Conservation (phyloP, 2,329 filamentous ascomycete genomes). For the Paraphoma chrysanthemicola region DNA sequence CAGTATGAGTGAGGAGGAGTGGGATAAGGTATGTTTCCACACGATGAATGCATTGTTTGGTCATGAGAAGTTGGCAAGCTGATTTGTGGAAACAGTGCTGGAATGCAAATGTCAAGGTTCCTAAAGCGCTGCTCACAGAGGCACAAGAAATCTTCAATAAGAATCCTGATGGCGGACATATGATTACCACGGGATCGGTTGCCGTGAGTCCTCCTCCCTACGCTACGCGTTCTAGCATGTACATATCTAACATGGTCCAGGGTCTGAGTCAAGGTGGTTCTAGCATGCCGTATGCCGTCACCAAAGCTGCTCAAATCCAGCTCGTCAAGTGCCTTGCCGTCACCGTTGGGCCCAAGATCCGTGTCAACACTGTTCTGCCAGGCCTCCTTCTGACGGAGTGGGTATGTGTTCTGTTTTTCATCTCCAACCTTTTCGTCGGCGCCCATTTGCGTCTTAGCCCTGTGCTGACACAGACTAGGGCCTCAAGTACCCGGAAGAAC, state of each 20-base stretch:
- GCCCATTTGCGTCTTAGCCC: background rate
- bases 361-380: conserved; percentile 71
- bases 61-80: background rate
- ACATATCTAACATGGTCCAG: conserved; percentile 34
- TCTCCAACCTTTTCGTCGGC: too few relatives aligned
- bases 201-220: conserved; percentile 54
- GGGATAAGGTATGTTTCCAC: conserved; percentile 61
- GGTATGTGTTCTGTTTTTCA: conserved; percentile 20
- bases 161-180: conserved; percentile 68
- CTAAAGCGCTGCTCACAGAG: conserved; percentile 60
- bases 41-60: background rate
- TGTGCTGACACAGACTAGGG: conserved; percentile 49
- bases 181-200: conserved; percentile 69
- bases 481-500: conserved; percentile 63
- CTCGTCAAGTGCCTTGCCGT: conserved; percentile 70
- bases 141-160: conserved; percentile 65
- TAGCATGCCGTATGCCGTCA: conserved; percentile 75
- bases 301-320: conserved; percentile 76
- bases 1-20: conserved; percentile 66
- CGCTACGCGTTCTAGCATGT: background rate
- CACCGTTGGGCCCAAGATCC: conserved; percentile 67
- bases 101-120: conserved; percentile 65
- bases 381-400: conserved; percentile 68
- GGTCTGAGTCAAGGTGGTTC: conserved; percentile 60
- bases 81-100: conserved; percentile 58